Evolutionary conservation across 1,139 yeast species (phyloP).

Genomic region (Hemisphaericaspora xylofermentans): DNA sequence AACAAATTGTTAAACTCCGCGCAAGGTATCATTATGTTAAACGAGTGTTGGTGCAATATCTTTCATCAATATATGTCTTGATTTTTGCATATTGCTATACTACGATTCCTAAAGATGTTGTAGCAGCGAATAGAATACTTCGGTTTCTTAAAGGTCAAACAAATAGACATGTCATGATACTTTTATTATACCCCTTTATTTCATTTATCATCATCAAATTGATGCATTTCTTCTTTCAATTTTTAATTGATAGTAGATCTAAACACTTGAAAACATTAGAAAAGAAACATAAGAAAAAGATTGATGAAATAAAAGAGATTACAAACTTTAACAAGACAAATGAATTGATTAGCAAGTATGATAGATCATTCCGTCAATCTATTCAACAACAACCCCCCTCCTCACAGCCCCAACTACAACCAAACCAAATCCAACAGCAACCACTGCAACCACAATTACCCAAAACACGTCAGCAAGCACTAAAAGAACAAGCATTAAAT

Average conservation of each 20-base stretch:
- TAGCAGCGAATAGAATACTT: slow-evolving; percentile 21
- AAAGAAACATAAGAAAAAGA: slow-evolving; percentile 56
- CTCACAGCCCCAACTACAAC: slow-evolving; percentile 2
- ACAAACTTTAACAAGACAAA: slow-evolving; percentile 80
- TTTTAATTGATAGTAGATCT: slow-evolving; percentile 25
- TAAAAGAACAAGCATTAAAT: slow-evolving; percentile 12
- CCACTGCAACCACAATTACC: not conserved
- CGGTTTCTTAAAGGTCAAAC: slow-evolving; percentile 27
- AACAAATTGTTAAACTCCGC: slow-evolving; percentile 19
- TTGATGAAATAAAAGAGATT: slow-evolving; percentile 72
- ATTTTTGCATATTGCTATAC: slow-evolving; percentile 27
- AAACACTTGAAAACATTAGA: slow-evolving; percentile 29
- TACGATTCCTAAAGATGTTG: slow-evolving; percentile 19
- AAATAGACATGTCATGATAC: slow-evolving; percentile 16
- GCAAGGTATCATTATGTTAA: slow-evolving; percentile 13
- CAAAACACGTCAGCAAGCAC: slow-evolving; percentile 3
- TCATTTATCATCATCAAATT: slow-evolving; percentile 21
- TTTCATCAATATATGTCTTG: slow-evolving; percentile 31
- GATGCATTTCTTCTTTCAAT: slow-evolving; percentile 23
- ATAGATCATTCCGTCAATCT: slow-evolving; percentile 15
- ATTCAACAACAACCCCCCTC: not conserved
- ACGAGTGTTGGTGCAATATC: slow-evolving; percentile 23
- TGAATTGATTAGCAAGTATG: slow-evolving; percentile 65
- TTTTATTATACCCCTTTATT: slow-evolving; percentile 32
- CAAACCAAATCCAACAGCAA: not conserved